A percentile compares a stretch with the other conserved stretches of the same genome.
phyloP scores from a whole-genome alignment of 139 green algal genomes.

The Trebouxia sp. region DNA sequence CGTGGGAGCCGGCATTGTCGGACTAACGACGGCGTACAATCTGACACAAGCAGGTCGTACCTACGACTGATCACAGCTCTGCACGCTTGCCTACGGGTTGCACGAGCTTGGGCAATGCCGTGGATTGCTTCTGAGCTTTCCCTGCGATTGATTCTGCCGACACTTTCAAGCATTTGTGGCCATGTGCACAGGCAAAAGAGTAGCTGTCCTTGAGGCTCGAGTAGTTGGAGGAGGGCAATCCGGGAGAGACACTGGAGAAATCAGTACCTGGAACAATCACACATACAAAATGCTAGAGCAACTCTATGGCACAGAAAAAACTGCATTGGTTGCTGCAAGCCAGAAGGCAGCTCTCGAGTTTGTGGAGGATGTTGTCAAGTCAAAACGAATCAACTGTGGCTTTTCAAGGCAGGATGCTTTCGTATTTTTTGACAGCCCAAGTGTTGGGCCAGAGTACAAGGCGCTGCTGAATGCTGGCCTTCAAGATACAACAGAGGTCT shows the following conservation, averaged over 20 bases:
- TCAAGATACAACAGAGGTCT: not conserved
- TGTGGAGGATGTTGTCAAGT: slow-evolving; percentile 17
- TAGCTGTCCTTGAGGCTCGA: slow-evolving; percentile 67
- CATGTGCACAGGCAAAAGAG: slow-evolving; percentile 65
- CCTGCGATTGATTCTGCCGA: too few relatives aligned
- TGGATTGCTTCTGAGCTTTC: too few relatives aligned
- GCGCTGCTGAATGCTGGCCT: not conserved
- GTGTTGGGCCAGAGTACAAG: not conserved
- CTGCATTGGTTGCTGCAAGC: slow-evolving; percentile 50
- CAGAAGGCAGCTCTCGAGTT: slow-evolving; percentile 53
- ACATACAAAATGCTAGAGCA: slow-evolving; percentile 54
- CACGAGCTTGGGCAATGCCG: too few relatives aligned
- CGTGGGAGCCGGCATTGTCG: slow-evolving; percentile 65
- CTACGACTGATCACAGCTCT: not conserved
- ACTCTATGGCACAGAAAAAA: slow-evolving; percentile 53
- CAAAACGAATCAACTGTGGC: slow-evolving; percentile 9
- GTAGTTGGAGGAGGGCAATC: slow-evolving; percentile 61
- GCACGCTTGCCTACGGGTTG: too few relatives aligned
- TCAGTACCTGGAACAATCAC: slow-evolving; percentile 66
- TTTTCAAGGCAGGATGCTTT: slow-evolving; percentile 6
- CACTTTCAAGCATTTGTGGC: too few relatives aligned
- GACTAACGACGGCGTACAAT: slow-evolving; percentile 63
- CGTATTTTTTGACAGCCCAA: slow-evolving; percentile 8
- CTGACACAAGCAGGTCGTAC: slow-evolving; percentile 51
- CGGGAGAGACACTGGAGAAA: slow-evolving; percentile 61